These are phyloP conservation scores for Coemansia reversa DNA, from an alignment of 192 early-diverging fungal genomes.

Conservation along the genomic window DNA sequence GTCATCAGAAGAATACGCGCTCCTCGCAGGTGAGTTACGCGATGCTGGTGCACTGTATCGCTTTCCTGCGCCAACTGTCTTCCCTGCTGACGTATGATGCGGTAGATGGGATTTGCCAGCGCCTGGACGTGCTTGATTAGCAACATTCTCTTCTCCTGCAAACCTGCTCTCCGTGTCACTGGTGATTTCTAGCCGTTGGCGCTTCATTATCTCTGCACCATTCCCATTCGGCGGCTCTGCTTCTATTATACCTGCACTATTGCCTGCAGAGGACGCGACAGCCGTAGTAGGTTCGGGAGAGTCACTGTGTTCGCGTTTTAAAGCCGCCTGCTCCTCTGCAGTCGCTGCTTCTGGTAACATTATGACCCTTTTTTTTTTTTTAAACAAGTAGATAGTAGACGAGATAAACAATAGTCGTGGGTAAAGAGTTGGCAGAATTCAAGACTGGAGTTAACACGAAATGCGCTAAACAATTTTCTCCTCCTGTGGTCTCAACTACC, in stretches of 20 bases:
- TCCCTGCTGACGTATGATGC: conserved; percentile 32
- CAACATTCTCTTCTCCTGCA: background rate
- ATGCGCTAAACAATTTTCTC: background rate
- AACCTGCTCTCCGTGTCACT: background rate
- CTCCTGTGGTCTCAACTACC: background rate
- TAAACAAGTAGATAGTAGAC: background rate
- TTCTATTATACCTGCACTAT: background rate
- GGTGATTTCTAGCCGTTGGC: background rate
- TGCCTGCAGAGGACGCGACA: background rate
- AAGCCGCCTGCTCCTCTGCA: conserved; percentile 5
- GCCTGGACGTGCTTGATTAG: background rate
- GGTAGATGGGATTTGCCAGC: conserved; percentile 2
- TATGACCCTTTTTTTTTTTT: background rate
- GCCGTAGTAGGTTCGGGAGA: background rate
- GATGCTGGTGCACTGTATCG: conserved; percentile 29
- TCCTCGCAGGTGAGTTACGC: conserved; percentile 24
- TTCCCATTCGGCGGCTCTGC: background rate
- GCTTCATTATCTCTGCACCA: background rate
- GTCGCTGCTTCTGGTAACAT: background rate
- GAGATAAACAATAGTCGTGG: background rate
- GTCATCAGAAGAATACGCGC: conserved; percentile 9
- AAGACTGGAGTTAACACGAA: background rate
- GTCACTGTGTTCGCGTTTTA: conserved; percentile 15
- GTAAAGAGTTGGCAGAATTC: background rate
- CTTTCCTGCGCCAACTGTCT: conserved; percentile 47